These are phyloP conservation scores for Pleurotus tuber-regium DNA, from an alignment of 768 basidiomycete genomes.

Conservation along the genomic window DNA sequence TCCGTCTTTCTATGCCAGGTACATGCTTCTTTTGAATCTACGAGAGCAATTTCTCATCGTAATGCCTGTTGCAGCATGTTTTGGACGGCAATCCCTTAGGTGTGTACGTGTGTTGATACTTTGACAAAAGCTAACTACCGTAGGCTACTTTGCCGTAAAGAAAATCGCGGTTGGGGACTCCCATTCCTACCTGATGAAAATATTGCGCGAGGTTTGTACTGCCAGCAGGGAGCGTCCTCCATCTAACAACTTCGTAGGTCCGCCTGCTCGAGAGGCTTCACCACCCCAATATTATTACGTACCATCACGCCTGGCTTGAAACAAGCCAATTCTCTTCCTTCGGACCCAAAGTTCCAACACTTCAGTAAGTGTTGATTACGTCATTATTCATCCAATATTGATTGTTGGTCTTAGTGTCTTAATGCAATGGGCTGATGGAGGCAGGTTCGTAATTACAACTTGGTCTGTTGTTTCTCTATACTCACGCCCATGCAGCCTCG, in stretches of 20 bases:
- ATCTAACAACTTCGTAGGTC: constrained; percentile 43
- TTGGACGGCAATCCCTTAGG: constrained; percentile 86
- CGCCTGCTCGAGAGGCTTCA: constrained; percentile 81
- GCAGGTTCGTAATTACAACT: constrained; percentile 40
- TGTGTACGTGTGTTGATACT: constrained; percentile 18
- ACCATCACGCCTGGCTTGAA: constrained; percentile 96
- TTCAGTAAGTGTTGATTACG: constrained; percentile 46
- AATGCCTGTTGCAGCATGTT: constrained; percentile 55
- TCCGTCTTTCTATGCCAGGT: constrained; percentile 89
- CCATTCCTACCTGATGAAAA: constrained; percentile 79
- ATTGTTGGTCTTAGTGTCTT: constrained; percentile 55
- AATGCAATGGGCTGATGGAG: constrained; percentile 94
- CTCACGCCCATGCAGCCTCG: constrained; percentile 45
- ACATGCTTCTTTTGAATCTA: constrained; percentile 15
- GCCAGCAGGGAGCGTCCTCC: neutral
- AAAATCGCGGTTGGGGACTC: constrained; percentile 95
- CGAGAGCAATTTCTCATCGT: constrained; percentile 9
- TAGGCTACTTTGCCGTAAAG: constrained; percentile 90
- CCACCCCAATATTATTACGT: constrained; percentile 93
- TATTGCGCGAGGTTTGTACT: constrained; percentile 63
- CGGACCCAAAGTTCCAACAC: constrained; percentile 82
- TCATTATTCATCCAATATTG: neutral
- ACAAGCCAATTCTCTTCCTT: constrained; percentile 82
- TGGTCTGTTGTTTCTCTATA: neutral
- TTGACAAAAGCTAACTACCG: neutral